Percentiles rank a stretch among this genome's conserved stretches.
Conservation (phyloP, 2,329 filamentous ascomycete species). For the Cordyceps cicadae region DNA sequence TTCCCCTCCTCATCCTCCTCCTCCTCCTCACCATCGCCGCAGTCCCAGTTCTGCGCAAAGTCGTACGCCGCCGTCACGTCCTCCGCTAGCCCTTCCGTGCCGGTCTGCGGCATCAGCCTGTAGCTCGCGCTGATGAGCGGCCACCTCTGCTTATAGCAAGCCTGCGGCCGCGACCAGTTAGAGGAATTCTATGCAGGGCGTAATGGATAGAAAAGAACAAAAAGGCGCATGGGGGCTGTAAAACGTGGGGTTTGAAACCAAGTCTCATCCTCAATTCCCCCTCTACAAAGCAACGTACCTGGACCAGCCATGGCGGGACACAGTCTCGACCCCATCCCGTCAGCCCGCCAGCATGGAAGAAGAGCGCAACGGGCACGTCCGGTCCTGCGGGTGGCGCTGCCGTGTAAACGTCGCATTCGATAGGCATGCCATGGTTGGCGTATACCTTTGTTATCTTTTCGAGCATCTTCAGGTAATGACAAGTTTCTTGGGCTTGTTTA, state of each 20-base stretch:
- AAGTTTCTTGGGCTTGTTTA: not conserved
- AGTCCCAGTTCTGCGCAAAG: conserved; percentile 21
- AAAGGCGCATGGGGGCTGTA: no score
- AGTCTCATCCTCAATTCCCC: not conserved
- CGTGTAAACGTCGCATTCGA: conserved; percentile 29
- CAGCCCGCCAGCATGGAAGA: conserved; percentile 30
- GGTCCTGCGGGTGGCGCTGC: conserved; percentile 15
- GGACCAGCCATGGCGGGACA: conserved; percentile 29
- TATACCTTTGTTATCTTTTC: conserved; percentile 21
- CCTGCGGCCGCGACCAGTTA: conserved; percentile 14
- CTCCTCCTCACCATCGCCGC: not conserved
- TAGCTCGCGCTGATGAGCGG: conserved; percentile 28
- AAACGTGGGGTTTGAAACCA: not conserved
- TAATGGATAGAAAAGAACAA: not conserved
- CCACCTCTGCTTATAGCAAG: conserved; percentile 24
- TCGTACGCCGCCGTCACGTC: conserved; percentile 25
- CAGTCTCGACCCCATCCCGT: conserved; percentile 23
- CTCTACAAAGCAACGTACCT: conserved; percentile 16
- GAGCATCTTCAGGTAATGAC: conserved; percentile 16
- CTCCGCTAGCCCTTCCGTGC: conserved; percentile 20
- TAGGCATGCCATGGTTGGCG: conserved; percentile 23
- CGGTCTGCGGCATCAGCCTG: conserved; percentile 27
- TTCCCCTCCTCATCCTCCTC: no score
- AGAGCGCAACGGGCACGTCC: conserved; percentile 25
- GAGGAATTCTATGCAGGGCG: not conserved